Base-by-base conservation (phyloP, 306 rosid species). In the Trifolium repens region DNA sequence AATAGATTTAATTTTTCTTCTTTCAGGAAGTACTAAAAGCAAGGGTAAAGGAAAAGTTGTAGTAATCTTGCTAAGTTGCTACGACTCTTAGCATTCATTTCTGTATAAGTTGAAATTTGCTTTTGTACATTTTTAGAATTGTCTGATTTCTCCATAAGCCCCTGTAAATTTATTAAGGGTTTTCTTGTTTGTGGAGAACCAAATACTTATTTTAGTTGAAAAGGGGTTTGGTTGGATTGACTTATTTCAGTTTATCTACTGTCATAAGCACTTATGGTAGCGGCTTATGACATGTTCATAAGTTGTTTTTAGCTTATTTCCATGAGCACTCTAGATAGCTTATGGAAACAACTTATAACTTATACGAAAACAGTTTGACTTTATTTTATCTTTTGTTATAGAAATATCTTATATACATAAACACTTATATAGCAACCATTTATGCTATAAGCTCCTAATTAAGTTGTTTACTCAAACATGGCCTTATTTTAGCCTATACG, bases 21-120 rank as follows among this genome's bases (percentile, higher is more conserved):
- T 8, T 53, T 17, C 26, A 17, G 19, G 5, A 17, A 53, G 27
- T 2, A 22, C 61, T 55, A 9, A 55, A 9, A 8, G 60, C 4
- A 55, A 8, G 14, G 13, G 32, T 9, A 19, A 22, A 55, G 14
- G 15, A 55, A 9, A 65, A 65, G 70, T 65, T 65, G 34, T 1
- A 39, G 46, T 65, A 12, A 39, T 10, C n/a, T 64, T 64, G 69
- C 32, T 4, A 16, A 15, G 69, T 64, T 64, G 50, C 50, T 17
- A 16, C n/a, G 70, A 17, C 32, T 65, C 70, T 65, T 37, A 62
- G 26, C 68, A 62, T 62, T 62, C 14, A 10, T 50, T 50, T 50
- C 19, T 15, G 12, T 2, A 15, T 34, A 62, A n/a, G 67, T 7
- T 32, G 44, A 15, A 62, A 34, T 34, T 37, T 8, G 9, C 22